Conservation (phyloP, 257 asterid genomes). For the Jacaranda copaia region DNA sequence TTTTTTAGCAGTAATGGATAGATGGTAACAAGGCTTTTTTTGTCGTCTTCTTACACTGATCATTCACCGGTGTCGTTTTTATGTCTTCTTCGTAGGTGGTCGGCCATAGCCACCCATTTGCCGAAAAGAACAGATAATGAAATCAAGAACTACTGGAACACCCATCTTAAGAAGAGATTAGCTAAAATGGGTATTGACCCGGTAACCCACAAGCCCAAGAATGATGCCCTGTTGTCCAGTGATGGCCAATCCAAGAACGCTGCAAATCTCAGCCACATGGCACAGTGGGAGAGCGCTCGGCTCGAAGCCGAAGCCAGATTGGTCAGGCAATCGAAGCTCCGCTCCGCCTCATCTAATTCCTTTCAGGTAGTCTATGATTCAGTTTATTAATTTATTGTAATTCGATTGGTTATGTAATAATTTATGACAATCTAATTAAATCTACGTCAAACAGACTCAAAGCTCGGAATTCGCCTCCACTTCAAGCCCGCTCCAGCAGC, state of each 20-base stretch:
- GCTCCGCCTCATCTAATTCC: slow-evolving; percentile 45
- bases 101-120: slow-evolving; percentile 91
- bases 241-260: slow-evolving; percentile 79
- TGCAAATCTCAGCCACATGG: slow-evolving; percentile 93
- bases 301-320: slow-evolving; percentile 92
- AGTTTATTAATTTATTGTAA: not conserved
- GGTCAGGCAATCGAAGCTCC: slow-evolving; percentile 75
- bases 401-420: not conserved
- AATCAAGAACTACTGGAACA: slow-evolving; percentile 88
- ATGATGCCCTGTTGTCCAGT: slow-evolving; percentile 63
- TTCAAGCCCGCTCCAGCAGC: slow-evolving; percentile 46
- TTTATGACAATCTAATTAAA: not conserved
- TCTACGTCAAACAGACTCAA: slow-evolving; percentile 16
- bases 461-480: slow-evolving; percentile 50
- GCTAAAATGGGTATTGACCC: slow-evolving; percentile 93
- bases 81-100: slow-evolving; percentile 68
- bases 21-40: slow-evolving; percentile 23
- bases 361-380: not conserved
- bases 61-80: slow-evolving; percentile 17
- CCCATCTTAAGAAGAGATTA: slow-evolving; percentile 82
- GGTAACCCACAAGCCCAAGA: slow-evolving; percentile 84
- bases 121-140: slow-evolving; percentile 89
- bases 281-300: slow-evolving; percentile 99
- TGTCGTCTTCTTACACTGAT: slow-evolving; percentile 36
- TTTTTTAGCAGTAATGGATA: slow-evolving; percentile 5